Base-by-base conservation (phyloP, 345 rosid genomes). In the Citrus mangshanensis region DNA sequence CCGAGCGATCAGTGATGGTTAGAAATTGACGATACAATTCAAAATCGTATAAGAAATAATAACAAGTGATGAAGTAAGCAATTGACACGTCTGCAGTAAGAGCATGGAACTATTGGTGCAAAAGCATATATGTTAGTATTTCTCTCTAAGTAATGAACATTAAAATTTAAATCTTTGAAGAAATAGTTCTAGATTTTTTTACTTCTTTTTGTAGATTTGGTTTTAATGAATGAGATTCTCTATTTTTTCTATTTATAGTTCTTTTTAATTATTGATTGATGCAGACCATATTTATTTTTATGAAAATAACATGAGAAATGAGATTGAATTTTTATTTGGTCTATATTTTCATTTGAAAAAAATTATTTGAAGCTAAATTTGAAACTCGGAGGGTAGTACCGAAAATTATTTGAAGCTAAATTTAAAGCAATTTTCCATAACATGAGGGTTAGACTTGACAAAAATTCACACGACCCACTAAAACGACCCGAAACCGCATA, bases 141-240 rank as follows among this genome's bases (percentile, higher is more conserved):
- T 46, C 61, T 42, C 7, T 5, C 1, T 46, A 3, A 75, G 21
- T 42, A 46, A 27, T 63, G 22, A 7, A 63, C 4, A 9, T 54
- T 19, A 42, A 62, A 19, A 5, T 27, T 63, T 5, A 46, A 46
- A 75, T 63, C 19, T 75, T 27, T 21, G 2, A 19, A 63, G 1
- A 25, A 24, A 24, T 3, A 37, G 4, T 6, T 2, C 27, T 55
- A 60, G 25, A 60, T 74, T 74, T 74, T 74, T 38, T 8, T 60
- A 3, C 18, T 68, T 9, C 9, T 19, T 46, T 13, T 21, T 21
- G 16, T 3, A 32, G 74, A 74, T 68, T 13, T 46, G 37, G 38
- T 67, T 59, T 80, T 42, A 74, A 80, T 74, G 73, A 21, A 68
- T 80, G 58, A 54, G 58, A 54, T 54, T 54, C 22, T 54, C 51